Conservation (phyloP, 805 yeast genomes). For the Candida corydali region DNA sequence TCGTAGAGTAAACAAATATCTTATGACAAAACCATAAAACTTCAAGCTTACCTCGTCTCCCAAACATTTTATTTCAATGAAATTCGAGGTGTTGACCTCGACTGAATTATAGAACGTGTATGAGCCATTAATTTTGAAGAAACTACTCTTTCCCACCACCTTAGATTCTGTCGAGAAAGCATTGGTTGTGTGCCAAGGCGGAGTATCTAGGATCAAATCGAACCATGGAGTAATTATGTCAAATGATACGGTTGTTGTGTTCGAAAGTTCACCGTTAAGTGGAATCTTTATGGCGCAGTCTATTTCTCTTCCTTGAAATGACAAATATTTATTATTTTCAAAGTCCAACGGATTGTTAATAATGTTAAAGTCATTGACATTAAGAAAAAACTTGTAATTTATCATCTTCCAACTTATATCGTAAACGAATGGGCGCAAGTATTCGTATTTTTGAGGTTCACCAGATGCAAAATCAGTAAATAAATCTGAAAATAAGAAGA, state of each 20-base stretch:
- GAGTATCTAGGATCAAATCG: constrained; percentile 64
- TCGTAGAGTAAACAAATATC: constrained; percentile 68
- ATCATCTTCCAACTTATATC: constrained; percentile 54
- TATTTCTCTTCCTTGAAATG: constrained; percentile 63
- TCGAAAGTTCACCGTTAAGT: constrained; percentile 47
- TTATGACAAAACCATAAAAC: constrained; percentile 74
- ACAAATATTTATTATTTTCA: constrained; percentile 70
- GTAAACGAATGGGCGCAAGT: constrained; percentile 71
- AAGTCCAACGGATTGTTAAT: constrained; percentile 85
- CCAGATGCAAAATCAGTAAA: constrained; percentile 75
- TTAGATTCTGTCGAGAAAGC: constrained; percentile 58
- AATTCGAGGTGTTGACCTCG: constrained; percentile 67
- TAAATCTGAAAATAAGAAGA: constrained; percentile 66
- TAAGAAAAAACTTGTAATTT: constrained; percentile 60
- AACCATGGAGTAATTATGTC: constrained; percentile 53
- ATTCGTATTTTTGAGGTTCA: constrained; percentile 64
- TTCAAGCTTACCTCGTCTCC: constrained; percentile 67
- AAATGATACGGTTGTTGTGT: constrained; percentile 50
- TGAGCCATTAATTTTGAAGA: constrained; percentile 60
- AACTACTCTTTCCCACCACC: constrained; percentile 63
- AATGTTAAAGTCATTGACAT: constrained; percentile 84
- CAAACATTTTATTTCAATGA: constrained; percentile 57
- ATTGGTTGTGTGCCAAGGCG: constrained; percentile 87
- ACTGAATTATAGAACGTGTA: constrained; percentile 57
- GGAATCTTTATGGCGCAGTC: constrained; percentile 53